Percentiles rank a stretch among this genome's conserved stretches.
These are phyloP conservation scores for Carex parvula DNA, from an alignment of 176 grass and related monocot species.

Conservation along the genomic window DNA sequence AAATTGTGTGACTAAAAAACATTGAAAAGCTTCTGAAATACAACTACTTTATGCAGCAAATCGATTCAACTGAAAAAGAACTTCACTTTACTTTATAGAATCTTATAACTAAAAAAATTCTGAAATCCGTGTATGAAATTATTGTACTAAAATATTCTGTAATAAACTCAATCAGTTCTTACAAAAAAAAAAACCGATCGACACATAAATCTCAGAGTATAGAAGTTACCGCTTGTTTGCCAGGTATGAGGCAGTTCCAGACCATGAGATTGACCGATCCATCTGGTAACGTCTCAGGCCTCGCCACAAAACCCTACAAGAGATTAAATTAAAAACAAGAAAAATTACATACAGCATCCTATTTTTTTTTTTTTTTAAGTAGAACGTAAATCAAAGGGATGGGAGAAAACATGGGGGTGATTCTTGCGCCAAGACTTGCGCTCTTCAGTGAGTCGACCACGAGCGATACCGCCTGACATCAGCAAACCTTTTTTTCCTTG, in stretches of 20 bases:
- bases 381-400: constrained; percentile 6
- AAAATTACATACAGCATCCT: background rate
- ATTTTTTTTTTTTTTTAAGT: background rate
- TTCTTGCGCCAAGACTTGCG: constrained; percentile 88
- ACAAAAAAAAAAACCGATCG: background rate
- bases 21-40: background rate
- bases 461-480: constrained; percentile 61
- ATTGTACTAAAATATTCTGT: background rate
- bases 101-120: constrained; percentile 8
- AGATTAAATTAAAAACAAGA: background rate
- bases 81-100: constrained; percentile 1
- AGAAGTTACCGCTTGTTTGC: constrained; percentile 61
- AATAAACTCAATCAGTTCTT: background rate
- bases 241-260: constrained; percentile 76
- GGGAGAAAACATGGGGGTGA: constrained; percentile 54
- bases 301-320: constrained; percentile 78
- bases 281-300: constrained; percentile 70
- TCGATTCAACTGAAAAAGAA: background rate
- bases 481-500: constrained; percentile 19
- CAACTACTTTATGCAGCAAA: background rate
- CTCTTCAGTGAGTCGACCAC: constrained; percentile 69
- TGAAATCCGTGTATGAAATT: background rate
- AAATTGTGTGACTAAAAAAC: background rate
- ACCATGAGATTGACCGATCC: constrained; percentile 78
- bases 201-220: background rate